Conservation (phyloP, 257 asterid genomes). For the Petrea volubilis region DNA sequence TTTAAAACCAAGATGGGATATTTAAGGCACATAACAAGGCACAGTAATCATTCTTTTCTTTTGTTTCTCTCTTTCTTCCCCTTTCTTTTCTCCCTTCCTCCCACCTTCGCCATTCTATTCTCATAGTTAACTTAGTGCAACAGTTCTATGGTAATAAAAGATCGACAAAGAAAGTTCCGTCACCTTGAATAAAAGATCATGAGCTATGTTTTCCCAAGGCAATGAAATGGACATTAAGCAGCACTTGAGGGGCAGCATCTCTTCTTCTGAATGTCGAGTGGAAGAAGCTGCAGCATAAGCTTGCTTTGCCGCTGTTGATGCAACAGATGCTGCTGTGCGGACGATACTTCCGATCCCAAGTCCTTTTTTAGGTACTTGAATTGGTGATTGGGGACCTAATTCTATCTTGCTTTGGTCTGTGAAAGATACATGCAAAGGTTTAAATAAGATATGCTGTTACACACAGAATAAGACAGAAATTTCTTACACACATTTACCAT, state of each 20-base stretch:
- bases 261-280: slow-evolving; percentile 65
- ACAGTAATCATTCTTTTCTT: too few species aligned
- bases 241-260: slow-evolving; percentile 94
- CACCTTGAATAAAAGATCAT: slow-evolving; percentile 93
- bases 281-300: slow-evolving; percentile 97
- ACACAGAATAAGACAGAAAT: not conserved
- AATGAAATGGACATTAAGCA: slow-evolving; percentile 92
- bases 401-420: slow-evolving; percentile 91
- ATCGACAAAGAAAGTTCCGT: not conserved
- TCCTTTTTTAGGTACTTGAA: slow-evolving; percentile 52
- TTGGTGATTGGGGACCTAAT: slow-evolving; percentile 54
- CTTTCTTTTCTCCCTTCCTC: too few species aligned
- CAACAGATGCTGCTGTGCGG: slow-evolving; percentile 87
- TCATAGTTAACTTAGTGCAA: not conserved
- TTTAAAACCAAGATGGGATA: too few species aligned
- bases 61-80: too few species aligned
- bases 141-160: not conserved
- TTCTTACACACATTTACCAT: not conserved
- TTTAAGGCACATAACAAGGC: too few species aligned
- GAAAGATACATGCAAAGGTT: slow-evolving; percentile 14
- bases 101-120: too few species aligned
- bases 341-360: slow-evolving; percentile 68
- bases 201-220: slow-evolving; percentile 95
- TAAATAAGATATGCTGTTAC: not conserved
- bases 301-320: slow-evolving; percentile 92